Evolutionary conservation across 2,329 filamentous ascomycete species (phyloP), one percentile per base, ranked within the genome.

Genomic region (Fusarium lateritium): DNA sequence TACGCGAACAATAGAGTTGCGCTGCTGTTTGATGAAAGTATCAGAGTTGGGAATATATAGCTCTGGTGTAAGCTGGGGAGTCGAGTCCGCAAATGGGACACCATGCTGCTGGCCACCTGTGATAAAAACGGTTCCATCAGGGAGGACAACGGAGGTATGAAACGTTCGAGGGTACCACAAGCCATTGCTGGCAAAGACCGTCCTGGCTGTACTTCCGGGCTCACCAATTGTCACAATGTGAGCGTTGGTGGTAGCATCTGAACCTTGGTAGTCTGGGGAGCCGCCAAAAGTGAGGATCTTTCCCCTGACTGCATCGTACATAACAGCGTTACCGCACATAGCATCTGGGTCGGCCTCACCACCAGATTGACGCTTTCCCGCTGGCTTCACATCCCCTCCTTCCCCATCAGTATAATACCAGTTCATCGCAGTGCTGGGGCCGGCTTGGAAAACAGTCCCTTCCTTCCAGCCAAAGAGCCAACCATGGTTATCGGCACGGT

Each of bases 281-380:
- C 86, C 87, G 11, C 87, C 87, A 15, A 81, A 76, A 0, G 84
- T 83, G 3, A 89, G 77, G 33, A 89, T 88, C 73, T 88, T 87
- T 33, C 87, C 87, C 2, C 82, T 81, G 56, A 86, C 82, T 28
- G 86, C 85, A 69, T 89, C 86, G 67, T 84, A 89, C 86, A 89
- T 88, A 63, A 86, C 81, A 7, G 83, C 82, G 47, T 82, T 83
- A 14, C 86, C 88, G 59, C 81, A 83, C 87, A 89, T 89, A 4
- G 85, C 81, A 13, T 80, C 74, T 31, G 83, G 81, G 9, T 79
- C 78, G 22, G 75, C 78, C 6, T 85, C 69, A 0, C 69, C 57
- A 78, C 63, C 76, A 0, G 11, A 73, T 65, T 5, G 69, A 66
- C 17, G 80, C 71, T 17, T 74, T 73, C 69, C 68, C 1, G 68